Base-by-base conservation (phyloP, 1,139 yeast species). In the Candida dubliniensis region DNA sequence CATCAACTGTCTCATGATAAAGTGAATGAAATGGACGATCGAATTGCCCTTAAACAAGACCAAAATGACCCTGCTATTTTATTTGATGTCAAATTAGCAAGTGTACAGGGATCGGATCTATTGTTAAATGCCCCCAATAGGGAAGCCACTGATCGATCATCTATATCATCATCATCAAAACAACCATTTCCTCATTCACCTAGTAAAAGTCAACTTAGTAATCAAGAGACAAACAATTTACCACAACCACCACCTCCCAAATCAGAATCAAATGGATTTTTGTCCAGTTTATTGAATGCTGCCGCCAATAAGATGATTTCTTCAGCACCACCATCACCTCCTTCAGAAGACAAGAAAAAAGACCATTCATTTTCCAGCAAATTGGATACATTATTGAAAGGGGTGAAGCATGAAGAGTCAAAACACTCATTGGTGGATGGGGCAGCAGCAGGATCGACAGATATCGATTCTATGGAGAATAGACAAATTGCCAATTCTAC, bases 231-330 rank as follows among this genome's bases (percentile, higher is more conserved):
- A n/a, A 24, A 8, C 14, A 29, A 3, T 18, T 18, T 23, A n/a
- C 38, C 23, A 36, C 24, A 8, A 11, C 31, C 39, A 29, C 36
- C 34, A 11, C 31, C 29, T n/a, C 25, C 45, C 2, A 46, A 47
- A 29, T 39, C 51, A 10, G 56, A 53, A 30, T 42, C 54, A 2
- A 50, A 43, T 32, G 63, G 71, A 13, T 56, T 66, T 34, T 44
- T 66, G 23, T 60, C 68, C 2, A 55, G 66, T 8, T 54, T 66
- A 14, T 40, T 66, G 23, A 57, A 53, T 33, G 69, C 64, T 3
- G 70, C 70, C 6, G 66, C 64, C 36, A 58, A 57, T 44, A 65
- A 47, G 29, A 58, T 49, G 40, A 34, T 44, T 13, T 34, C 46
- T n/a, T 31, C 43, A 25, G 24, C 41, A 29, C 46, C 35, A 27